Percentiles rank a stretch among this genome's conserved stretches.
Evolutionary conservation across 495 filamentous ascomycete genomes (phyloP).

Genomic region (Penicillium canariense): DNA sequence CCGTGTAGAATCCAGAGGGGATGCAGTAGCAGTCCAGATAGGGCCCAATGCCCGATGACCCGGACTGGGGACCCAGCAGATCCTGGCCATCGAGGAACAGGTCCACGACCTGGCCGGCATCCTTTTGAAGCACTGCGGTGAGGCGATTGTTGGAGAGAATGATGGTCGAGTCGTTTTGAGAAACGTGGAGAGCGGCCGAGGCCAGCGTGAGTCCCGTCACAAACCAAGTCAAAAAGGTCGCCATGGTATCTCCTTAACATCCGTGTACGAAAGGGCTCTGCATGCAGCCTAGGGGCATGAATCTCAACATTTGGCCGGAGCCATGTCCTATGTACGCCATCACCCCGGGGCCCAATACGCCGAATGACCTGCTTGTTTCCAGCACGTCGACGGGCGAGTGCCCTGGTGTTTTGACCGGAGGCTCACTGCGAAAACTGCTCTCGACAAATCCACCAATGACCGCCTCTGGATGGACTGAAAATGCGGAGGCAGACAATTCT

Average conservation of each 20-base stretch:
- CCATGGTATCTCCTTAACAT: conserved; percentile 6
- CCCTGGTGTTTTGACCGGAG: background rate
- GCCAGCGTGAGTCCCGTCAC: conserved; percentile 8
- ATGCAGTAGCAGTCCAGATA: conserved; percentile 61
- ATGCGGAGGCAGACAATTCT: background rate
- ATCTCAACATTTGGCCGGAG: background rate
- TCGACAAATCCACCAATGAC: conserved; percentile 12
- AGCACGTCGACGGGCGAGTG: background rate
- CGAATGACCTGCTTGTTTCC: background rate
- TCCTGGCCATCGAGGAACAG: conserved; percentile 49
- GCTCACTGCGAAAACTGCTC: background rate
- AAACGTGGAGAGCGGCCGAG: conserved; percentile 24
- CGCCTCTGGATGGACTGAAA: background rate
- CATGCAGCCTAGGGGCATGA: too few species aligned
- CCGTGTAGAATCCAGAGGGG: conserved; percentile 52
- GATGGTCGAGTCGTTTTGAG: conserved; percentile 25
- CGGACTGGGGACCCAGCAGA: conserved; percentile 44
- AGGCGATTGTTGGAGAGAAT: conserved; percentile 50
- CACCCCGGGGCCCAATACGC: background rate
- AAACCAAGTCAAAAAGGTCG: conserved; percentile 2
- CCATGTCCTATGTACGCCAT: background rate
- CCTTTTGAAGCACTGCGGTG: conserved; percentile 42
- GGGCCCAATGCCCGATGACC: conserved; percentile 47
- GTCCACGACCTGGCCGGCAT: conserved; percentile 38
- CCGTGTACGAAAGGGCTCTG: too few species aligned